Evolutionary conservation across 495 filamentous ascomycete species (phyloP), one percentile per base, ranked within the genome.

Genomic region (Cladorrhinum samala): DNA sequence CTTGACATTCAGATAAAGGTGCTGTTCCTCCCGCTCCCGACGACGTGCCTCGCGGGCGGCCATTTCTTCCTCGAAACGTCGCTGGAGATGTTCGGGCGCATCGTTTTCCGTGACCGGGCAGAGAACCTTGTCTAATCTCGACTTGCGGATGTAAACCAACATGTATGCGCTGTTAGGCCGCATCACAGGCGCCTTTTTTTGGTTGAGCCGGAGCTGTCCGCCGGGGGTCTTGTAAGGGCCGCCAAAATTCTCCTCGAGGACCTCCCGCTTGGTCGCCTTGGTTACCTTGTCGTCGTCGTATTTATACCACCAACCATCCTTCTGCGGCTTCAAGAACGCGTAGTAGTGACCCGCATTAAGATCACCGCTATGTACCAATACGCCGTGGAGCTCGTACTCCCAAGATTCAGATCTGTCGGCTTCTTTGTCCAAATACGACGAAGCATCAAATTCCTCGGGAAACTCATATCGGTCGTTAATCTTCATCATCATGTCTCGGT

Each of bases 291-390:
- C 93, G 57, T 99, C 93, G 60, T 99, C 93, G 56, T 95, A 99
- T 58, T 87, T 94, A 76, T 93, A 96, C 78, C 95, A 99, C 68
- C 86, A 80, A 20, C 91, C 91, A 54, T 94, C 88, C 65, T 93
- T 91, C 53, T 83, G 81, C 0, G 94, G 93, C 67, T 94, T 96
- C 55, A 99, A 67, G 69, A 95, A 99, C 1, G 93, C 93, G 66
- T 97, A 99, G 70, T 99, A 99, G 68, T 99, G 93, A n/a, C 93
- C 93, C 11, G 94, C 91, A 68, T 97, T 96, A 37, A 96, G 77
- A 61, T 96, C 93, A 45, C 93, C 93, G 57, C 89, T 96, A 63
- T 99, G 93, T 3, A 99, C 93, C 43, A 99, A 73, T 9, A 99
- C 93, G 55, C 93, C 91, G 65, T 97, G 93, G 16, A 99, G 73